phyloP scores from a whole-genome alignment of 2,329 filamentous ascomycete genomes.

The Phyllosticta citriasiana region DNA sequence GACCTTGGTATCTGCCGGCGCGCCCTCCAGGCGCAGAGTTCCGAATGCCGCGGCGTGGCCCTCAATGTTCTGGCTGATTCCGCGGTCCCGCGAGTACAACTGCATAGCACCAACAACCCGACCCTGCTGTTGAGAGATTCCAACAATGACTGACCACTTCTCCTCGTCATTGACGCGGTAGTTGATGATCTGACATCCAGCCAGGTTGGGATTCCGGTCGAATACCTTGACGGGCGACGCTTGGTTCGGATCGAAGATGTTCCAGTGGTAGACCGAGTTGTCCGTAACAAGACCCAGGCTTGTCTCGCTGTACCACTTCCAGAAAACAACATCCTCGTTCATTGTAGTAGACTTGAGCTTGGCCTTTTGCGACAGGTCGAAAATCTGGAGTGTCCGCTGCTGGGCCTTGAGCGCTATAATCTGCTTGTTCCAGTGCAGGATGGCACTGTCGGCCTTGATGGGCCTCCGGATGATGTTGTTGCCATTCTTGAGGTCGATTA shows the following conservation, averaged over 20 bases:
- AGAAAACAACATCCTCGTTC: constrained; percentile 96
- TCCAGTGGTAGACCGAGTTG: constrained; percentile 90
- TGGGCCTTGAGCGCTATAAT: constrained; percentile 96
- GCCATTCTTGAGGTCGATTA: constrained; percentile 93
- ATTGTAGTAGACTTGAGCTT: constrained; percentile 96
- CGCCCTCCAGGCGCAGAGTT: constrained; percentile 77
- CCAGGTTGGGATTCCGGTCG: constrained; percentile 83
- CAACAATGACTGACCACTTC: constrained; percentile 97
- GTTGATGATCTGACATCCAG: constrained; percentile 97
- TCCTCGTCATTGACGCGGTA: constrained; percentile 92
- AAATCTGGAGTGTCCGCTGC: constrained; percentile 90
- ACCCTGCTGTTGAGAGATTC: constrained; percentile 86
- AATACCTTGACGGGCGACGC: constrained; percentile 77
- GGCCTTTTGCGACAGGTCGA: constrained; percentile 83
- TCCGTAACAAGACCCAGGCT: constrained; percentile 86
- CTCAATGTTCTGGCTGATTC: constrained; percentile 96
- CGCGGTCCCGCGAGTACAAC: constrained; percentile 89
- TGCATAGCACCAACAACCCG: constrained; percentile 95
- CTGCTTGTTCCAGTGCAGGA: constrained; percentile 97
- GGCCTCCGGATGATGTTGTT: constrained; percentile 91
- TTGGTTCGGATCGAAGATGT: constrained; percentile 80
- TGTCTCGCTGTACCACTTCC: constrained; percentile 95
- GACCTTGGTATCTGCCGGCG: constrained; percentile 81
- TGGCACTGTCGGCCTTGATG: constrained; percentile 98
- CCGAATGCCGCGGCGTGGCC: constrained; percentile 94